phyloP scores from a whole-genome alignment of 495 filamentous ascomycete genomes.

The Trichocladium uniseriatum region DNA sequence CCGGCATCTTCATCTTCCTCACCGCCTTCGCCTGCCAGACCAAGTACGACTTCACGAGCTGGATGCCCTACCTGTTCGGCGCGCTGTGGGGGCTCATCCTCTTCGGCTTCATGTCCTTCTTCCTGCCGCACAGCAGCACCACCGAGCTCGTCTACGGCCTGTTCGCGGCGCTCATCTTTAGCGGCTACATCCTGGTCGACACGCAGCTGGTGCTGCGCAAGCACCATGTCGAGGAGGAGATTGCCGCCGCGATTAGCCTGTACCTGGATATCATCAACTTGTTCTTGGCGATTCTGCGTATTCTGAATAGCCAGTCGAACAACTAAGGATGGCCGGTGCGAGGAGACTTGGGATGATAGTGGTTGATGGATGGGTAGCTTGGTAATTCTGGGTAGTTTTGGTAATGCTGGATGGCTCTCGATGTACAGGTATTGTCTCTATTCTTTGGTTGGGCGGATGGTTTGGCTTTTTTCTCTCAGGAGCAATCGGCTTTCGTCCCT shows the following conservation, averaged over 20 bases:
- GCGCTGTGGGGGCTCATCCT: constrained; percentile 81
- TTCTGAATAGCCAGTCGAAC: constrained; percentile 79
- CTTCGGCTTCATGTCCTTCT: constrained; percentile 81
- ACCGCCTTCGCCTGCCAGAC: constrained; percentile 95
- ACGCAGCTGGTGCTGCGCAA: constrained; percentile 91
- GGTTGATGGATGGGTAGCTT: background rate
- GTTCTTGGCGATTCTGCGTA: constrained; percentile 85
- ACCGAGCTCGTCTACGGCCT: constrained; percentile 78
- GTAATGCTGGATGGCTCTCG: background rate
- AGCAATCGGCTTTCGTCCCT: background rate
- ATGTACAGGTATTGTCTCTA: background rate
- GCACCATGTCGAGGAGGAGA: constrained; percentile 98
- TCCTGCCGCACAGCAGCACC: constrained; percentile 70
- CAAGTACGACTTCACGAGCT: constrained; percentile 94
- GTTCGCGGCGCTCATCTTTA: constrained; percentile 77
- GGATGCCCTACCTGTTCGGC: constrained; percentile 93
- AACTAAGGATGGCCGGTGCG: constrained; percentile 40
- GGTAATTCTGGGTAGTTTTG: background rate
- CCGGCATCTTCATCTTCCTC: constrained; percentile 85
- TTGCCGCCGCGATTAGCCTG: constrained; percentile 87
- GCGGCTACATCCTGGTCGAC: constrained; percentile 87
- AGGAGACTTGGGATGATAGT: background rate
- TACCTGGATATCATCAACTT: constrained; percentile 97
- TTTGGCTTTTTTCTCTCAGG: background rate
- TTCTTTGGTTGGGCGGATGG: background rate